phyloP scores from a whole-genome alignment of 352 stramenopile genomes.

The Phytophthora quininea region DNA sequence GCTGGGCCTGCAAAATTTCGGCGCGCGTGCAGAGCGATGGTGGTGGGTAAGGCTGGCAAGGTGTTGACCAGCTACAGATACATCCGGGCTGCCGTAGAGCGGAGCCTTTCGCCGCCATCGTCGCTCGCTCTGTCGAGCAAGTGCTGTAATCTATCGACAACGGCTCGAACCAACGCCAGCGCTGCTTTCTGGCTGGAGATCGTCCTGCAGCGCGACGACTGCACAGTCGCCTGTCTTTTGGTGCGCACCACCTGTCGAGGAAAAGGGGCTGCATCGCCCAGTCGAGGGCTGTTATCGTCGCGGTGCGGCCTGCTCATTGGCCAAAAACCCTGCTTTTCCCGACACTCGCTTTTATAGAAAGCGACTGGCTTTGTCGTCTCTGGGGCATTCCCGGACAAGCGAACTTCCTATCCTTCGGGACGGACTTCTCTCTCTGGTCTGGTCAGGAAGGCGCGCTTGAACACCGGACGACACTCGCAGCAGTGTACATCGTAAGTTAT shows the following conservation, averaged over 20 bases:
- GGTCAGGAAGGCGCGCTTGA: background rate
- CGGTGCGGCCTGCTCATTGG: conserved; percentile 22
- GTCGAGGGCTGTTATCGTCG: background rate
- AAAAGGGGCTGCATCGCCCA: background rate
- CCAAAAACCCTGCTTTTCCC: conserved; percentile 4
- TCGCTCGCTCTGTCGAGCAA: no score
- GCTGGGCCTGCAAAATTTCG: no score
- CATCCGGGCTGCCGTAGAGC: no score
- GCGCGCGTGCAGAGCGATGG: no score
- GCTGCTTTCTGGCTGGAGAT: background rate
- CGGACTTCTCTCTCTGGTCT: background rate
- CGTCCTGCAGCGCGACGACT: background rate
- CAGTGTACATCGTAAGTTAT: background rate
- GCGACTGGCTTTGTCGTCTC: conserved; percentile 29
- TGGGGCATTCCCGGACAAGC: conserved; percentile 36
- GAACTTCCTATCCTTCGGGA: background rate
- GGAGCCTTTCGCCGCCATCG: no score
- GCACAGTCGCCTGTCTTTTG: background rate
- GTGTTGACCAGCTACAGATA: no score
- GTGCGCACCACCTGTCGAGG: background rate
- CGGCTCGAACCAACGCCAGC: background rate
- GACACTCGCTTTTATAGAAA: conserved; percentile 34
- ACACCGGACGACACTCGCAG: background rate
- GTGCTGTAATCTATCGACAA: background rate
- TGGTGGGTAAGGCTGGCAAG: no score